Evolutionary conservation across 345 rosid species (phyloP).

Genomic region (Linum lewisii): DNA sequence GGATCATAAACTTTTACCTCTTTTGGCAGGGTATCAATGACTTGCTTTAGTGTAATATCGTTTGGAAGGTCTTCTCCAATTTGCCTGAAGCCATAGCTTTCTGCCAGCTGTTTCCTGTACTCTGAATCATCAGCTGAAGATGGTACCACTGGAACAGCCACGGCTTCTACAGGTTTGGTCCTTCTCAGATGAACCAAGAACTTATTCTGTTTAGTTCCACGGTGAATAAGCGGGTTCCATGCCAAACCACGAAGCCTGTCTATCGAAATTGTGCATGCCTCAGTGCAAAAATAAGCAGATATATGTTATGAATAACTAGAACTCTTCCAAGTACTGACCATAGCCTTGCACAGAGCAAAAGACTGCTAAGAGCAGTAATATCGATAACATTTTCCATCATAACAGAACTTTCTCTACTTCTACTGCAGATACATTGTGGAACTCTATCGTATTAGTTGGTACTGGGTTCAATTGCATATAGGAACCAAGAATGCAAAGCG

Average conservation of each 20-base stretch:
- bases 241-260: slow-evolving; percentile 42
- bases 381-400: too few relatives aligned
- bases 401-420: too few relatives aligned
- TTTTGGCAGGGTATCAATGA: slow-evolving; percentile 71
- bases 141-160: slow-evolving; percentile 56
- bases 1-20: slow-evolving; percentile 33
- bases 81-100: slow-evolving; percentile 70
- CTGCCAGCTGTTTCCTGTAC: slow-evolving; percentile 55
- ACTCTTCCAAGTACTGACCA: neutral
- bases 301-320: neutral
- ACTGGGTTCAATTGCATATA: too few relatives aligned
- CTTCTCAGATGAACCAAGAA: slow-evolving; percentile 25
- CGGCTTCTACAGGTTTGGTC: slow-evolving; percentile 38
- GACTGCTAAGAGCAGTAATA: too few relatives aligned
- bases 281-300: neutral
- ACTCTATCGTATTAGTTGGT: too few relatives aligned
- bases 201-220: slow-evolving; percentile 26
- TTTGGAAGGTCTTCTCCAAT: slow-evolving; percentile 87
- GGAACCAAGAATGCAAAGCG: too few relatives aligned
- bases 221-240: slow-evolving; percentile 31
- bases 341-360: too few relatives aligned
- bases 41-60: slow-evolving; percentile 58
- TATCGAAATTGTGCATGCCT: slow-evolving; percentile 13
- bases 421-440: too few relatives aligned
- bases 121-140: slow-evolving; percentile 45